A percentile compares a stretch with the other conserved stretches of the same genome.
phyloP scores from a whole-genome alignment of 257 asterid genomes.

The Ajuga chamaepitys region DNA sequence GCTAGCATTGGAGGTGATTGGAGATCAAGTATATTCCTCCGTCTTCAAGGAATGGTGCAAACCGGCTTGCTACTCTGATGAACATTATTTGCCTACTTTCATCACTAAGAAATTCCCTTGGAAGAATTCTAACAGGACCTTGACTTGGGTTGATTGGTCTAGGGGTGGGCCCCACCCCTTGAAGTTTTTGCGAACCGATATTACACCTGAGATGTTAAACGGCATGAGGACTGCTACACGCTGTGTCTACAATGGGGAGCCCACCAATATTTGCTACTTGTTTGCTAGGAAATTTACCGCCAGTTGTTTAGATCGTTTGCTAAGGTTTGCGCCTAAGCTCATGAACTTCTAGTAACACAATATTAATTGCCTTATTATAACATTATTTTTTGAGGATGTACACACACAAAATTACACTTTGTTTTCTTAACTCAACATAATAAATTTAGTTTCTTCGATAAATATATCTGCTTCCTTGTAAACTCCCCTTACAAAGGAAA shows the following conservation, averaged over 20 bases:
- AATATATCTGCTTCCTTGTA: no score
- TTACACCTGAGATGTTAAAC: conserved; percentile 32
- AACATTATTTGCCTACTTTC: conserved; percentile 64
- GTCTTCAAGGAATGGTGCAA: conserved; percentile 40
- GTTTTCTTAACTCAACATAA: no score
- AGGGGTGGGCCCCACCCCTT: conserved; percentile 71
- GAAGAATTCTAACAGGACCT: conserved; percentile 44
- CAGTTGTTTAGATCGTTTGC: conserved; percentile 40
- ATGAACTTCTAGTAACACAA: conserved; percentile 29
- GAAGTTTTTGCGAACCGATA: conserved; percentile 30
- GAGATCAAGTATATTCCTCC: conserved; percentile 25
- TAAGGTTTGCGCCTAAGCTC: conserved; percentile 44
- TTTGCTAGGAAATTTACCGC: conserved; percentile 71
- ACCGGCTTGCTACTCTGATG: conserved; percentile 72
- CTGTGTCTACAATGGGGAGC: conserved; percentile 51
- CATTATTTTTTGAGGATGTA: no score
- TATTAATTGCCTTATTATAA: no score
- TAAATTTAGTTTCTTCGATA: no score
- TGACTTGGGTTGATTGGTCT: conserved; percentile 95
- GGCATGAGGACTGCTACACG: conserved; percentile 26
- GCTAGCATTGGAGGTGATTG: conserved; percentile 35
- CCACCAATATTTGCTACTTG: conserved; percentile 42
- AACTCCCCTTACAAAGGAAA: no score
- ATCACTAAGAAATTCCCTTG: conserved; percentile 31
- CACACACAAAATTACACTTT: no score